These are phyloP conservation scores for Ettlia oleoabundans DNA, from an alignment of 139 green algal genomes.

Conservation along the genomic window DNA sequence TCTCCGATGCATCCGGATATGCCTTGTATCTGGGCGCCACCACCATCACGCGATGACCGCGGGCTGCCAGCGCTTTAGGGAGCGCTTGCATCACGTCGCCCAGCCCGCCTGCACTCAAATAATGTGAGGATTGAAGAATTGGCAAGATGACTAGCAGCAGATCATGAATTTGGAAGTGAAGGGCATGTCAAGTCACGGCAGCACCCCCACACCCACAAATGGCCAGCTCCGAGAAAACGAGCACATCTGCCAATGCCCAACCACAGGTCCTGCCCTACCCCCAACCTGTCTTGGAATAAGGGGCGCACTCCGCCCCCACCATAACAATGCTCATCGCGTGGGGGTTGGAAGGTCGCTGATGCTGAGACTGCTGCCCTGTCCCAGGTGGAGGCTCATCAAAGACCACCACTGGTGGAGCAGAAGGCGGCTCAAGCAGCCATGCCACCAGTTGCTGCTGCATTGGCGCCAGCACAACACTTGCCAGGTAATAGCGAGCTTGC, in stretches of 20 bases:
- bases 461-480: too few species aligned
- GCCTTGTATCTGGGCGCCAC: slow-evolving; percentile 81
- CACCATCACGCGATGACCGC: slow-evolving; percentile 91
- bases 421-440: neutral
- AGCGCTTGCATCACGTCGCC: slow-evolving; percentile 96
- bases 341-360: slow-evolving; percentile 30
- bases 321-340: slow-evolving; percentile 96
- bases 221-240: neutral
- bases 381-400: neutral
- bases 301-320: slow-evolving; percentile 94
- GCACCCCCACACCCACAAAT: neutral
- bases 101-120: slow-evolving; percentile 74
- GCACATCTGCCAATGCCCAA: too few species aligned
- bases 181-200: neutral
- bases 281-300: slow-evolving; percentile 94
- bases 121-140: neutral
- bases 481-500: too few species aligned
- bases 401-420: neutral
- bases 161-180: neutral
- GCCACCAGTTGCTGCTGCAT: neutral
- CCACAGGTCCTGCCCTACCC: too few species aligned
- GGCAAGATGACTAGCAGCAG: too few species aligned
- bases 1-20: slow-evolving; percentile 70
- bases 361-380: neutral
- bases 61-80: slow-evolving; percentile 82